phyloP scores from a whole-genome alignment of 139 green algal species.

The Chlorokybus atmophyticus region DNA sequence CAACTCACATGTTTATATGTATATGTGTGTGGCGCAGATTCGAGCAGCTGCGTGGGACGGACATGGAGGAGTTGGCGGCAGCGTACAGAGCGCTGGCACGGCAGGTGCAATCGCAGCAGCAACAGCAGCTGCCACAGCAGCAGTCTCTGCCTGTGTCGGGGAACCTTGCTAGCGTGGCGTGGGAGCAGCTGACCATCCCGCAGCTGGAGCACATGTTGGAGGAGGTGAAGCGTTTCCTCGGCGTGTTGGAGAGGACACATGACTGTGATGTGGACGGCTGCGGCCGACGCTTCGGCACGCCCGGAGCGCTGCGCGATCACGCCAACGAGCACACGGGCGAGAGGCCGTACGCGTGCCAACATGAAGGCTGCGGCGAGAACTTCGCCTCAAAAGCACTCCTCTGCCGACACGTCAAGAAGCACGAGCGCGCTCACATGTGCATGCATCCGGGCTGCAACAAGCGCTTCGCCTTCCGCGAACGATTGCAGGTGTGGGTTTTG shows the following conservation, averaged over 20 bases:
- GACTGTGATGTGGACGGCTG: conserved; percentile 4
- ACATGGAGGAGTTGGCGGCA: conserved; percentile 6
- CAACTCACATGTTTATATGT: too few species aligned
- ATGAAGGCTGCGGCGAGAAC: conserved; percentile 9
- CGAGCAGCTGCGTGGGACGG: conserved; percentile 14
- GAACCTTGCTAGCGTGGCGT: not conserved
- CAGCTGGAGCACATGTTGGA: conserved; percentile 24
- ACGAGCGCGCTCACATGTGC: conserved; percentile 18
- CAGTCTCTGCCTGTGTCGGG: too few species aligned
- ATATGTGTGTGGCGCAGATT: too few species aligned
- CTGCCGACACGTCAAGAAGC: conserved; percentile 23
- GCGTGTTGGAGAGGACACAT: conserved; percentile 8
- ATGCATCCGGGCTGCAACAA: conserved; percentile 15
- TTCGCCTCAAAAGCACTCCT: conserved; percentile 23
- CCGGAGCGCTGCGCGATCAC: conserved; percentile 17
- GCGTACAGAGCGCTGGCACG: conserved; percentile 6
- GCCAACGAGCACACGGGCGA: conserved; percentile 26
- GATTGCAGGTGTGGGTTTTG: too few species aligned
- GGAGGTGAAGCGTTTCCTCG: conserved; percentile 14
- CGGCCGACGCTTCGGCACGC: conserved; percentile 12
- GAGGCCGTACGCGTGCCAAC: conserved; percentile 18
- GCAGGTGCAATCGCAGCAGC: not conserved
- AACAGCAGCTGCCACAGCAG: not conserved
- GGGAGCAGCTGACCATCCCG: conserved; percentile 16
- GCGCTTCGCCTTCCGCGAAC: conserved; percentile 19